These are phyloP conservation scores for Choiromyces venosus DNA, from an alignment of 495 filamentous ascomycete species.

Conservation along the genomic window DNA sequence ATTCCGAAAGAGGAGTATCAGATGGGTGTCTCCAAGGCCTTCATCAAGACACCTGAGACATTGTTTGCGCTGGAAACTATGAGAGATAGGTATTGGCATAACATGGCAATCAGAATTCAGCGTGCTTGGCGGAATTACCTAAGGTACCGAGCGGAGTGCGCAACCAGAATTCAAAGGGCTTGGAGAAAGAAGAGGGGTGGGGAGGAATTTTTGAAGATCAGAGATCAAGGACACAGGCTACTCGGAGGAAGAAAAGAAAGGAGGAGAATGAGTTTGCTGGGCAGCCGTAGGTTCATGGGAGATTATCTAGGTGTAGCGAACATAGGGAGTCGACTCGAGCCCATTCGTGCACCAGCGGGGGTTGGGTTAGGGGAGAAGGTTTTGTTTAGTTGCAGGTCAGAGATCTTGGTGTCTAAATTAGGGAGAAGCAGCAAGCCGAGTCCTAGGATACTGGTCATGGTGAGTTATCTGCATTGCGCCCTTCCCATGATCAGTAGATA, in stretches of 20 bases:
- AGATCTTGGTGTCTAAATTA: conserved; percentile 85
- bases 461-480: conserved; percentile 41
- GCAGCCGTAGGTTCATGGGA: conserved; percentile 85
- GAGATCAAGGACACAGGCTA: conserved; percentile 83
- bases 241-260: conserved; percentile 83
- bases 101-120: conserved; percentile 98
- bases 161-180: conserved; percentile 87
- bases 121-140: conserved; percentile 95
- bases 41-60: conserved; percentile 98
- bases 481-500: neutral
- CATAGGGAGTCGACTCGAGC: conserved; percentile 70
- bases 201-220: conserved; percentile 75
- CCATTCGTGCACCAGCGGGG: conserved; percentile 67
- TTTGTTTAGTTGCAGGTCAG: conserved; percentile 84
- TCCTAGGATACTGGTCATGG: conserved; percentile 75
- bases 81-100: conserved; percentile 97
- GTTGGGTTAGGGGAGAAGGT: conserved; percentile 60
- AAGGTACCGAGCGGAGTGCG: conserved; percentile 84
- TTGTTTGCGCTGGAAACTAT: conserved; percentile 96
- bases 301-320: conserved; percentile 90
- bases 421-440: conserved; percentile 90
- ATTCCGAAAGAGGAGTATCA: conserved; percentile 95
- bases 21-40: conserved; percentile 93
- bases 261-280: conserved; percentile 80
- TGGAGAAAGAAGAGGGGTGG: conserved; percentile 89